Percentiles rank a stretch among this genome's conserved stretches.
phyloP scores from a whole-genome alignment of 2,329 filamentous ascomycete genomes.

The Nigrospora oryzae region DNA sequence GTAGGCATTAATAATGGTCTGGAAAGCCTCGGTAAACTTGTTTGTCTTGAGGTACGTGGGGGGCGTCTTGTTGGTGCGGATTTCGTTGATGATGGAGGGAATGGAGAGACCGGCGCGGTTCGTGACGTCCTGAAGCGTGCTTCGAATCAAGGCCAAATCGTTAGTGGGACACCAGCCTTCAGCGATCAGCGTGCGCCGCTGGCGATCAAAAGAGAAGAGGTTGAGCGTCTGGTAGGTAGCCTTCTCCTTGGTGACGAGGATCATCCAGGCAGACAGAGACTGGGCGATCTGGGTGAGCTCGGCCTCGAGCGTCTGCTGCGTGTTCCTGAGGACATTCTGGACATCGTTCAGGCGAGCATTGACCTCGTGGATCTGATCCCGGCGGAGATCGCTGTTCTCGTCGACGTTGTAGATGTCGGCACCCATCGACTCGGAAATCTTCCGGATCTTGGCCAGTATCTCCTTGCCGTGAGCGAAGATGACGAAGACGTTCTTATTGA shows the following conservation, averaged over 20 bases:
- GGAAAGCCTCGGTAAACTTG: slow-evolving; percentile 96
- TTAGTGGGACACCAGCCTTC: slow-evolving; percentile 97
- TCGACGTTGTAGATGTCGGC: slow-evolving; percentile 95
- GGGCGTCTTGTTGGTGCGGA: slow-evolving; percentile 92
- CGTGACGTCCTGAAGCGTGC: slow-evolving; percentile 92
- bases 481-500: slow-evolving; percentile 97
- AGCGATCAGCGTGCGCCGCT: slow-evolving; percentile 90
- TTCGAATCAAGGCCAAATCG: slow-evolving; percentile 79
- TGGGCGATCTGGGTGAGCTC: slow-evolving; percentile 91
- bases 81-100: slow-evolving; percentile 96
- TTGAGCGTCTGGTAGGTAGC: slow-evolving; percentile 94
- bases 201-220: slow-evolving; percentile 91
- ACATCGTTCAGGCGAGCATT: slow-evolving; percentile 89
- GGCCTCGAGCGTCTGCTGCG: slow-evolving; percentile 85
- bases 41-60: slow-evolving; percentile 97
- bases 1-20: slow-evolving; percentile 98
- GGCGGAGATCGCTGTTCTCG: slow-evolving; percentile 89
- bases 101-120: slow-evolving; percentile 94
- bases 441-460: slow-evolving; percentile 96
- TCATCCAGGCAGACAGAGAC: slow-evolving; percentile 92
- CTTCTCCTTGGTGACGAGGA: slow-evolving; percentile 97
- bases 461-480: slow-evolving; percentile 99
- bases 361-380: slow-evolving; percentile 95
- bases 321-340: slow-evolving; percentile 87
- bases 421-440: slow-evolving; percentile 95